Evolutionary conservation across 2,329 filamentous ascomycete genomes (phyloP).

Genomic region (Drechslerella dactyloides): DNA sequence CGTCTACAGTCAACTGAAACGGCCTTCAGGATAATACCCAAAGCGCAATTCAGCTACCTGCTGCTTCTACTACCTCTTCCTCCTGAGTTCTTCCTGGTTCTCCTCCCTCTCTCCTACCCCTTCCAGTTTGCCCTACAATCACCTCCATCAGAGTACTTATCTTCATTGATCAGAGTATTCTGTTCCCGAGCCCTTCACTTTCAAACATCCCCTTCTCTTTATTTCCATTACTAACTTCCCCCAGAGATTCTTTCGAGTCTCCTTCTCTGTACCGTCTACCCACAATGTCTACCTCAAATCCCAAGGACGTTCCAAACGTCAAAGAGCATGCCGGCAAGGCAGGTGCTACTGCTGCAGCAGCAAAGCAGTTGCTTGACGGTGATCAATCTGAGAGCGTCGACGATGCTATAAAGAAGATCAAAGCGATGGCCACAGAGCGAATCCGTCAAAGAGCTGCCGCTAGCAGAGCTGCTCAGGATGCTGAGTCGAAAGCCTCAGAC

Average conservation of each 20-base stretch:
- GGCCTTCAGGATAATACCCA: conserved; percentile 40
- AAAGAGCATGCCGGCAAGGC: not conserved
- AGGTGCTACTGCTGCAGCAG: not conserved
- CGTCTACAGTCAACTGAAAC: conserved; percentile 11
- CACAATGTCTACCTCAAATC: conserved; percentile 14
- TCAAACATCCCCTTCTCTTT: not conserved
- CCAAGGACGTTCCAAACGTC: conserved; percentile 12
- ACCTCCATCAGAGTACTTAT: conserved; percentile 15
- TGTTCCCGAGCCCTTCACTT: conserved; percentile 7
- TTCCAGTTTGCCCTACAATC: not conserved
- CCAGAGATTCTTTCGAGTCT: not conserved
- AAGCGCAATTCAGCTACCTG: conserved; percentile 20
- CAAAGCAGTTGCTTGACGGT: not conserved
- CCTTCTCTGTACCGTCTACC: not conserved
- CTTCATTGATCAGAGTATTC: conserved; percentile 31
- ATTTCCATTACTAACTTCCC: not conserved
- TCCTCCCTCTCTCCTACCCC: not conserved
- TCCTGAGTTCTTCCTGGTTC: conserved; percentile 9
- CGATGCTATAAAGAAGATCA: conserved; percentile 41
- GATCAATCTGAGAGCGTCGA: conserved; percentile 18
- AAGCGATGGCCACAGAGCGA: conserved; percentile 37
- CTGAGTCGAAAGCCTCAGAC: too few species aligned
- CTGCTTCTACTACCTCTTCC: conserved; percentile 19
- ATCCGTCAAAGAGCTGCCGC: conserved; percentile 35
- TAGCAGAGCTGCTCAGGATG: conserved; percentile 13